These are phyloP conservation scores for Brassica juncea DNA, from an alignment of 345 rosid species.

Conservation along the genomic window DNA sequence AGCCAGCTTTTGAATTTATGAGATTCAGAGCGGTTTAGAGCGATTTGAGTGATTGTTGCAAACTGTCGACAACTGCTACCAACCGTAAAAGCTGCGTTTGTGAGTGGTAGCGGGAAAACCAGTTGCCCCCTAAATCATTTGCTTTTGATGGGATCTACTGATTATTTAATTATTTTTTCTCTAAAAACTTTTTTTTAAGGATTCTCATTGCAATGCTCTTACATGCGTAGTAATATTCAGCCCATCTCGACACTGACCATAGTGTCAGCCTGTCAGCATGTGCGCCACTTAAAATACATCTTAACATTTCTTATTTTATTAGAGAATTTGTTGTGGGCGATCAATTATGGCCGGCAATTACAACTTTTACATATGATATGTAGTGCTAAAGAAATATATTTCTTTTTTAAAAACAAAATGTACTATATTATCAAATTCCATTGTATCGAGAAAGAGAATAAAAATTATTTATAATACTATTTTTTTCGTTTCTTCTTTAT, in stretches of 20 bases:
- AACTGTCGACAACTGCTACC: no score
- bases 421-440: not conserved
- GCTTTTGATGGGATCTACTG: no score
- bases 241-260: not conserved
- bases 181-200: no score
- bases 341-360: constrained; percentile 6
- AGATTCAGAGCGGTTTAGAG: no score
- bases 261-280: not conserved
- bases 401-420: no score
- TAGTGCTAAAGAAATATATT: no score
- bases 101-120: no score
- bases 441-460: not conserved
- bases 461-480: not conserved
- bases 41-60: no score
- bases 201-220: not conserved
- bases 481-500: not conserved
- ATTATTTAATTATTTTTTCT: no score
- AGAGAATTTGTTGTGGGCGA: constrained; percentile 15
- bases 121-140: no score
- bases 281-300: constrained; percentile 17
- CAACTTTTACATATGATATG: not conserved
- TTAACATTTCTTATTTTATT: not conserved
- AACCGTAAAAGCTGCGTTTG: no score
- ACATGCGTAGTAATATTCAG: not conserved
- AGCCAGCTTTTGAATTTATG: no score